Evolutionary conservation across 805 yeast genomes (phyloP).

Genomic region (Lipomyces japonicus): DNA sequence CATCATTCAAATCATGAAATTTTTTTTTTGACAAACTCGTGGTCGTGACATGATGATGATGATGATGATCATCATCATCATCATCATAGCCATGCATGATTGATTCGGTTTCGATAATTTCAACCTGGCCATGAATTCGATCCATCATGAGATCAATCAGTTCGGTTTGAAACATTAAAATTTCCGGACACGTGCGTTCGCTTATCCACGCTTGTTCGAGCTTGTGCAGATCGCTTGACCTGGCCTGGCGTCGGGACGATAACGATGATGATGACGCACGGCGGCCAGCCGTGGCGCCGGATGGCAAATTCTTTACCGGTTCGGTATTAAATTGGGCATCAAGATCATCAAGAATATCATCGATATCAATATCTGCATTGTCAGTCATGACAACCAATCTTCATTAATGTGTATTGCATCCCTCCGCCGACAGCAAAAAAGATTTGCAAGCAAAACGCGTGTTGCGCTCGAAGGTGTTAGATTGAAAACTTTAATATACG

Average conservation of each 20-base stretch:
- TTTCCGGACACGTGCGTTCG: constrained; percentile 82
- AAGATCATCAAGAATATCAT: too few relatives aligned
- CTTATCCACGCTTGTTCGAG: constrained; percentile 70
- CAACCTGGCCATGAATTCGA: constrained; percentile 59
- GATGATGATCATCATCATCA: constrained; percentile 46
- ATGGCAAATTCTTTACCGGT: too few relatives aligned
- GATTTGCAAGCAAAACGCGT: too few relatives aligned
- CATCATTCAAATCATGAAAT: constrained; percentile 3
- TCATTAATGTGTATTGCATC: too few relatives aligned
- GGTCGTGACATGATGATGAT: too few relatives aligned
- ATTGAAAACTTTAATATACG: too few relatives aligned
- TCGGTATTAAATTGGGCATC: too few relatives aligned
- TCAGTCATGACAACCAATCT: too few relatives aligned
- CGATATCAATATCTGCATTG: too few relatives aligned
- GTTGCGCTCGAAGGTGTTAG: too few relatives aligned
- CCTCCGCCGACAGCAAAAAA: too few relatives aligned
- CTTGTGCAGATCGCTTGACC: constrained; percentile 40
- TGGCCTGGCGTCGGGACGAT: not conserved
- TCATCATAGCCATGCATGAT: constrained; percentile 51
- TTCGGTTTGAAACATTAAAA: constrained; percentile 66
- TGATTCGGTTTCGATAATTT: constrained; percentile 70
- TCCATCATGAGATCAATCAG: constrained; percentile 56
- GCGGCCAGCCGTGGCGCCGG: too few relatives aligned
- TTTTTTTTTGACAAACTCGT: not conserved
- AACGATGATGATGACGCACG: not conserved